Conservation (phyloP, 2,329 filamentous ascomycete genomes). For the Talaromyces funiculosus region DNA sequence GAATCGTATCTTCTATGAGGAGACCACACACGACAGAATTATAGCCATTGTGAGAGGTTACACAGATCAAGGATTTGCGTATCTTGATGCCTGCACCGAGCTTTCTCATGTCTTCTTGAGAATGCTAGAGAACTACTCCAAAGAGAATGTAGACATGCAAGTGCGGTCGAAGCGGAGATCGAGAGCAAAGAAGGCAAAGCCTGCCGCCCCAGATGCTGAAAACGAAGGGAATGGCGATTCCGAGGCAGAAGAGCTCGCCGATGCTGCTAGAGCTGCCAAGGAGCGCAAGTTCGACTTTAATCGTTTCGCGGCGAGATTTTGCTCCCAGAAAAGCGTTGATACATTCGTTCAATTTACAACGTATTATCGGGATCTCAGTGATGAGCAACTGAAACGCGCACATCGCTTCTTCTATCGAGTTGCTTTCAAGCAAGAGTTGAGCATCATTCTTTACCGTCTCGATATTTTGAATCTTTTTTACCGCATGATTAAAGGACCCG, state of each 20-base stretch:
- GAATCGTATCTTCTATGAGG: conserved; percentile 96
- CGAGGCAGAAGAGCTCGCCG: conserved; percentile 67
- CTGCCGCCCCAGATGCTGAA: conserved; percentile 45
- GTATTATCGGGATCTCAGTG: conserved; percentile 73
- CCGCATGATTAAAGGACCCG: conserved; percentile 84
- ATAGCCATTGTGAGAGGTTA: conserved; percentile 76
- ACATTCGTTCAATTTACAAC: conserved; percentile 77
- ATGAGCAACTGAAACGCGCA: conserved; percentile 77
- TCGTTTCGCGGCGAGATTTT: conserved; percentile 73
- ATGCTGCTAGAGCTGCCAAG: conserved; percentile 63
- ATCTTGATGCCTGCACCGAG: conserved; percentile 86
- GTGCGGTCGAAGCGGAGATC: conserved; percentile 73
- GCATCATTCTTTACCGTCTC: conserved; percentile 79
- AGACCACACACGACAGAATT: conserved; percentile 84
- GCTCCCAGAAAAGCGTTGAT: conserved; percentile 77
- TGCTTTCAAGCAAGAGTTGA: conserved; percentile 90
- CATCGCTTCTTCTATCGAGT: conserved; percentile 93
- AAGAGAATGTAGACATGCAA: conserved; percentile 90
- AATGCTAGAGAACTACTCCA: conserved; percentile 87
- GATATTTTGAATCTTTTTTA: conserved; percentile 87
- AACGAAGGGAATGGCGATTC: conserved; percentile 51
- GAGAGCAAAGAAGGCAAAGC: conserved; percentile 57
- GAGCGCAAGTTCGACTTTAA: conserved; percentile 95
- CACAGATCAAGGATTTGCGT: conserved; percentile 89
- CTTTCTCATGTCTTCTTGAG: conserved; percentile 85